Evolutionary conservation across 2,329 filamentous ascomycete genomes (phyloP), one percentile per base, ranked within the genome.

Genomic region (Onygenales sp.): DNA sequence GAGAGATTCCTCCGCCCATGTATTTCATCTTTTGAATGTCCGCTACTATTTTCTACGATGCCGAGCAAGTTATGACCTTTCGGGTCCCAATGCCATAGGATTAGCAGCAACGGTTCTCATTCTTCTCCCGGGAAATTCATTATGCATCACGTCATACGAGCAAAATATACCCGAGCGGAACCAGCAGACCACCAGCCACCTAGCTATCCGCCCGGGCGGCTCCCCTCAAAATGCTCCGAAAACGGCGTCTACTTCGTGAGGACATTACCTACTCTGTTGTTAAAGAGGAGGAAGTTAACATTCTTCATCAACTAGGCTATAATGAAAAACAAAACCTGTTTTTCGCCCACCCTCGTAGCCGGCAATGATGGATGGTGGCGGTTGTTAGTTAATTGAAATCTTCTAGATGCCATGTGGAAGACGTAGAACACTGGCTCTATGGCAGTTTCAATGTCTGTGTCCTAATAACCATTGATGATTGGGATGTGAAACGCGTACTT

Each of bases 391-490:
- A 61, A 13, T 54, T 67, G 8, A 50, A 11, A 27, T 31, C 17
- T 11, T 48, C 11, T 7, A 2, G 10, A 6, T 64, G 61, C 52
- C 53, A 51, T 43, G 13, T 64, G 6, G 55, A 55, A 56, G 56
- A 60, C 54, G 58, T 61, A 31, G 53, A 57, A 32, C 56, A 64
- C 42, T 69, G 69, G 68, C 59, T 64, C 42, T 53, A 60, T 44
- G 67, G 68, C 11, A 64, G 60, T 52, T 71, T 69, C 55, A 72
- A 72, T 54, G 59, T 68, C 45, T 70, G 65, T 52, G 59, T 70
- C 14, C 42, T 1, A 44, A 27, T 44, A 9, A 9, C n/a, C 21
- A 9, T 44, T 9, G 42, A 44, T 44, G 21, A 17, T 27, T 14
- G 21, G 21, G 42, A 27, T 17, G 14, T 9, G 42, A 47, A 47